Percentiles rank a stretch among this genome's conserved stretches.
Evolutionary conservation across 345 rosid genomes (phyloP).

Genomic region (Murraya paniculata): DNA sequence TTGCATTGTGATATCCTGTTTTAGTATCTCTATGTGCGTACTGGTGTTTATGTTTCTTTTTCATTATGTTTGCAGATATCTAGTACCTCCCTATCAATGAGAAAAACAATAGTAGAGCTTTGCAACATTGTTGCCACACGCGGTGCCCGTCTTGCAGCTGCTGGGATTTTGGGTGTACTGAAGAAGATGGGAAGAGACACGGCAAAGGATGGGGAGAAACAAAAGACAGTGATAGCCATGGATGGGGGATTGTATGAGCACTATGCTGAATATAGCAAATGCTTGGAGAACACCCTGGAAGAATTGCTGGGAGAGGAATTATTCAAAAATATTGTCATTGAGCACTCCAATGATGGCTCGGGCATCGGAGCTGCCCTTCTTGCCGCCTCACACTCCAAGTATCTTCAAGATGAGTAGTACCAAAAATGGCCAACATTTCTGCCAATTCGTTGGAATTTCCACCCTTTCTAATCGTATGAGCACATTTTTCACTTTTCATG

Average conservation of each 20-base stretch:
- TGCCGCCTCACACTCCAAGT: conserved; percentile 72
- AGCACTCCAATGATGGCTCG: conserved; percentile 68
- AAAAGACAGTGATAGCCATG: conserved; percentile 65
- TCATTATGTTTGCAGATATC: conserved; percentile 40
- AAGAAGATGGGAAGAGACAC: conserved; percentile 76
- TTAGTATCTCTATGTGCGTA: not conserved
- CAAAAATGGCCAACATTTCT: not conserved
- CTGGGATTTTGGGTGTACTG: conserved; percentile 67
- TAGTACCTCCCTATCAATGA: conserved; percentile 48
- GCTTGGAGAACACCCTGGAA: conserved; percentile 54
- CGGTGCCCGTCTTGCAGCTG: conserved; percentile 77
- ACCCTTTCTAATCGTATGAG: not conserved
- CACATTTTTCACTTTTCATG: not conserved
- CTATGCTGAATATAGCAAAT: conserved; percentile 52
- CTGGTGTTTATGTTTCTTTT: not conserved
- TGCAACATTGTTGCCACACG: conserved; percentile 70
- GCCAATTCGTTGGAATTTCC: not conserved
- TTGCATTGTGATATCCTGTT: not conserved
- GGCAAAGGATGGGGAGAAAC: conserved; percentile 47
- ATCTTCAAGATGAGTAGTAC: conserved; percentile 26
- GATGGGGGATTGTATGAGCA: conserved; percentile 85
- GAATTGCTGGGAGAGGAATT: conserved; percentile 69
- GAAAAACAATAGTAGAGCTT: conserved; percentile 58
- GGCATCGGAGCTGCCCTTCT: conserved; percentile 80
- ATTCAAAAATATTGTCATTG: conserved; percentile 39